Conservation (phyloP, 441 rosid genomes). For the Euphorbia schlechtendalii region DNA sequence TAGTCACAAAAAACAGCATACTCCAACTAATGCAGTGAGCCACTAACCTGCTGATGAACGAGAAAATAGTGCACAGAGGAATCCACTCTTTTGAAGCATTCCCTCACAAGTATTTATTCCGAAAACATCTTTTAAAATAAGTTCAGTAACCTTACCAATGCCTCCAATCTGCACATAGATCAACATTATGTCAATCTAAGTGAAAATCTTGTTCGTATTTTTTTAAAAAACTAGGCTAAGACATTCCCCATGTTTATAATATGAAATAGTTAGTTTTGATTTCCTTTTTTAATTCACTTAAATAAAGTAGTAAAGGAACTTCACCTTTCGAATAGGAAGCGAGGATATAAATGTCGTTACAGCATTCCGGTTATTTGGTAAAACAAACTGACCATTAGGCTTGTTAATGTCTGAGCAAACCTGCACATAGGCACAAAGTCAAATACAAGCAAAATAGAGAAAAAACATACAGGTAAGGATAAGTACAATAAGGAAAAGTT, state of each 20-base stretch:
- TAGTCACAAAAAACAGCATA: constrained; percentile 8
- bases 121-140: constrained; percentile 61
- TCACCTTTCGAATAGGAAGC: constrained; percentile 85
- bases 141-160: constrained; percentile 91
- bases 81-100: constrained; percentile 62
- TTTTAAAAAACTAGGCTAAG: no score
- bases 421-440: constrained; percentile 26
- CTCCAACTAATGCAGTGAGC: constrained; percentile 37
- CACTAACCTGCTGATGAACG: constrained; percentile 63
- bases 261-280: background rate
- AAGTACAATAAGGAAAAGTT: background rate
- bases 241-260: no score
- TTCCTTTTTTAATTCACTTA: background rate
- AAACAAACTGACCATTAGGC: constrained; percentile 93
- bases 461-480: background rate
- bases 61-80: constrained; percentile 77
- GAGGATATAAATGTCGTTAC: constrained; percentile 78
- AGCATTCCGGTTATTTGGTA: constrained; percentile 66
- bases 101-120: constrained; percentile 75
- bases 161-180: constrained; percentile 95
- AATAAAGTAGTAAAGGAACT: constrained; percentile 1
- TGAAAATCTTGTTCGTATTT: no score
- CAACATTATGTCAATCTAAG: no score
- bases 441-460: background rate
- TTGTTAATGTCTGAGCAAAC: constrained; percentile 98